phyloP scores from a whole-genome alignment of 805 yeast species.

The Kodamaea jinghongensis region DNA sequence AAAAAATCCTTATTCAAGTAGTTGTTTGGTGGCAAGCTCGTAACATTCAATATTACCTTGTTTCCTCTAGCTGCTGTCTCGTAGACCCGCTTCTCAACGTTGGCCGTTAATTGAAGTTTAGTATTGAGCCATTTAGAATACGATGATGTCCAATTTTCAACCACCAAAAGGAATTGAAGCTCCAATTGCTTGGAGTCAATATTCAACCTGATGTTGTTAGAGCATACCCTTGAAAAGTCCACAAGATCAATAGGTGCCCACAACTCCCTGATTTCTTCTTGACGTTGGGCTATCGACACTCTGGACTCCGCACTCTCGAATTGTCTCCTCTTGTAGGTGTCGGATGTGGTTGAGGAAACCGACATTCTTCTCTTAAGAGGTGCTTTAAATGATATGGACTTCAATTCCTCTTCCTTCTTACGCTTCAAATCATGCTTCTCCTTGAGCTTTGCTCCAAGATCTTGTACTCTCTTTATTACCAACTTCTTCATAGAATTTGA shows the following conservation, averaged over 20 bases:
- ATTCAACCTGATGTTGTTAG: constrained; percentile 23
- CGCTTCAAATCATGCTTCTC: constrained; percentile 25
- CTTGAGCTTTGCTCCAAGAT: constrained; percentile 21
- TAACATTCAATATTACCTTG: constrained; percentile 30
- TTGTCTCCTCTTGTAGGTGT: constrained; percentile 13
- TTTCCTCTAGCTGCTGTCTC: constrained; percentile 23
- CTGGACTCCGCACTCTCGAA: constrained; percentile 10
- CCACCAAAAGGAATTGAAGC: constrained; percentile 41
- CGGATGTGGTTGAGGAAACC: constrained; percentile 8
- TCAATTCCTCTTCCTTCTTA: constrained; percentile 33
- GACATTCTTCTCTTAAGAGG: constrained; percentile 20
- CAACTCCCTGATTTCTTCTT: constrained; percentile 34
- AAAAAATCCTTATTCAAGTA: constrained; percentile 37
- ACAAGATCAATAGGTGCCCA: constrained; percentile 50
- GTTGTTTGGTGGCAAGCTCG: constrained; percentile 41
- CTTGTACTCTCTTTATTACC: constrained; percentile 30
- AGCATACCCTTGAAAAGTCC: constrained; percentile 27
- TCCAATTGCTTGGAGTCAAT: constrained; percentile 19
- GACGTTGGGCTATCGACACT: constrained; percentile 21
- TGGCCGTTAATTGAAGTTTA: constrained; percentile 39
- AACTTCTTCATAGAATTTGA: constrained; percentile 26
- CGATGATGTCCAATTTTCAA: constrained; percentile 47
- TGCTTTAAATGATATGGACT: constrained; percentile 20
- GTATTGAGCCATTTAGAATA: constrained; percentile 50
- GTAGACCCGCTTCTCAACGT: constrained; percentile 25